A percentile compares a stretch with the other conserved stretches of the same genome.
Evolutionary conservation across 768 basidiomycete genomes (phyloP).

Genomic region (Rhodosporidiobolus sp.): DNA sequence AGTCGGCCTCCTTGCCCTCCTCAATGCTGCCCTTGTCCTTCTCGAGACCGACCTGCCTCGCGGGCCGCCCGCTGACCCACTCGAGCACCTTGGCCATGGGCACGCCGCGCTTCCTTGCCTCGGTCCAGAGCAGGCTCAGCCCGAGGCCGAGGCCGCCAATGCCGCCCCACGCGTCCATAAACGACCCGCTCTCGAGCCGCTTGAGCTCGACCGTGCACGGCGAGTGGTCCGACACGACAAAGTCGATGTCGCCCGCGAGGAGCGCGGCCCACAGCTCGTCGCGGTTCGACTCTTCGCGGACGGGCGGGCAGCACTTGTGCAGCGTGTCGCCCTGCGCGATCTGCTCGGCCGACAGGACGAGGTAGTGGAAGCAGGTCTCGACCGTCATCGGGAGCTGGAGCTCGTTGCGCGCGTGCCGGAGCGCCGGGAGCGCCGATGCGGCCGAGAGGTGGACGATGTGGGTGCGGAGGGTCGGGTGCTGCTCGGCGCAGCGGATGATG

Average conservation of each 20-base stretch:
- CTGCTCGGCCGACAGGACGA: conserved; percentile 67
- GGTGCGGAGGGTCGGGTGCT: conserved; percentile 67
- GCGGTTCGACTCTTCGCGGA: conserved; percentile 69
- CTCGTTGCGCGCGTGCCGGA: conserved; percentile 63
- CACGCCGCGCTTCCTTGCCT: conserved; percentile 62
- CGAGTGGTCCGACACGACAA: conserved; percentile 92
- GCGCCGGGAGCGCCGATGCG: conserved; percentile 69
- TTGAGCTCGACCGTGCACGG: conserved; percentile 65
- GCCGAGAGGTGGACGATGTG: conserved; percentile 97
- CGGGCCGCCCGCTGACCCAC: conserved; percentile 74
- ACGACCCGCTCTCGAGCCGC: conserved; percentile 65
- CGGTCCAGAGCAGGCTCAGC: conserved; percentile 83
- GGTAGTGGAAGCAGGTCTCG: conserved; percentile 98
- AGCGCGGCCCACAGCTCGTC: conserved; percentile 77
- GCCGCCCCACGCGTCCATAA: conserved; percentile 93
- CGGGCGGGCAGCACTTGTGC: conserved; percentile 94
- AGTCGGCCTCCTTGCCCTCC: conserved; percentile 78
- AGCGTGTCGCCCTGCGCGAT: conserved; percentile 75
- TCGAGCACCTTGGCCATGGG: conserved; percentile 62
- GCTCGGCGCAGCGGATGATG: conserved; percentile 63
- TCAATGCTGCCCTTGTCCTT: conserved; percentile 67
- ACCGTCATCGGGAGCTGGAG: conserved; percentile 70
- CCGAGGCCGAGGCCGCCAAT: conserved; percentile 89
- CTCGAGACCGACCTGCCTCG: conserved; percentile 72
- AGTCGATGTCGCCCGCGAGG: conserved; percentile 78